Evolutionary conservation across 1,139 yeast genomes (phyloP).

Genomic region (Magnusiomyces magnusii): DNA sequence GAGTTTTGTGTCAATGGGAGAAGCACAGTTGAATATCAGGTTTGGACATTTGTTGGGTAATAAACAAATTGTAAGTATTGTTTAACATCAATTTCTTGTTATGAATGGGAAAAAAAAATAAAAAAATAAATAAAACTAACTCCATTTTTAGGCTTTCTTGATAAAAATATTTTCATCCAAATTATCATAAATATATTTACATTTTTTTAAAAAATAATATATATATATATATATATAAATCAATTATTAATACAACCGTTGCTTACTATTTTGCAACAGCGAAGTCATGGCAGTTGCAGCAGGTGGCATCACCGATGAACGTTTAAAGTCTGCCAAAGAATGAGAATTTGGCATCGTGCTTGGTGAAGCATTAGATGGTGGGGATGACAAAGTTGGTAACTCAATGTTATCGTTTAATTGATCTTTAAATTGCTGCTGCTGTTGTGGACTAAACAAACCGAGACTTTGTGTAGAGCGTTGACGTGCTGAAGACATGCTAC

Average conservation of each 20-base stretch:
- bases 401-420: not conserved
- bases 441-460: not conserved
- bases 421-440: not conserved
- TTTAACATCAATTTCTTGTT: not conserved
- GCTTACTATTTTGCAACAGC: not conserved
- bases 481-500: not conserved
- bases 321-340: not conserved
- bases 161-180: not conserved
- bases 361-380: too few species aligned
- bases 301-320: not conserved
- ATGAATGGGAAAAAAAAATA: not conserved
- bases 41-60: constrained; percentile 10
- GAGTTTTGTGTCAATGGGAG: constrained; percentile 6
- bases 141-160: not conserved
- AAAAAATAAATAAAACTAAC: not conserved
- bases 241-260: not conserved
- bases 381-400: not conserved
- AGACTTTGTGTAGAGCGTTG: not conserved
- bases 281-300: not conserved
- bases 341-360: too few species aligned
- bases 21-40: constrained; percentile 13
- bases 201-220: too few species aligned
- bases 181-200: too few species aligned
- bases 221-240: not conserved
- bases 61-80: constrained; percentile 7